Evolutionary conservation across 352 stramenopile species (phyloP), one percentile per base, ranked within the genome.

Genomic region (Phytophthora constricta): DNA sequence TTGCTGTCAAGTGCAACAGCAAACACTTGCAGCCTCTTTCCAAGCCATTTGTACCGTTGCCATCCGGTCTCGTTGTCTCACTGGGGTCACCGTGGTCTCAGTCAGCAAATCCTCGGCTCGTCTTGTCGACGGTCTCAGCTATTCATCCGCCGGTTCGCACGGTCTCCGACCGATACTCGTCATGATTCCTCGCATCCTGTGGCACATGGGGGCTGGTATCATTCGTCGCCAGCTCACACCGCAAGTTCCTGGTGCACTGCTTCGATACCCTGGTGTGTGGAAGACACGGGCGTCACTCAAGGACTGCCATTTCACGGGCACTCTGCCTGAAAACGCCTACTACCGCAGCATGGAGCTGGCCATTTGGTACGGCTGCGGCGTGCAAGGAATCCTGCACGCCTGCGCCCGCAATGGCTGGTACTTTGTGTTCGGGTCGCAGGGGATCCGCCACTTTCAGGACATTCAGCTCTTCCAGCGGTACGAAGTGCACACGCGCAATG

Each of bases 261-360:
- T 91, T 28, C 68, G 77, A 51, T 86, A 83, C 53, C 80, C 83
- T 20, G 75, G 74, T 23, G 69, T 91, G 1, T 91, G 80, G 80
- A 74, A 82, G 48, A 80, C 79, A 33, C 80, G 80, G 42, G 80
- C 82, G 8, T 82, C 79, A 22, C 65, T 91, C 39, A 78, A 72
- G 27, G 83, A 91, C 66, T 89, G 79, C 68, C 77, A 84, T 23
- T 80, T 85, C 66, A 61, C 58, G 23, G 52, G 61, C 58, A 86
- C 77, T 39, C 67, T 92, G 17, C 76, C 70, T 11, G 80, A 92
- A 57, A 86, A 88, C 57, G 80, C 81, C 10, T 92, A 89, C 65
- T 87, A 90, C 45, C 82, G 77, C 46, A 82, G 81, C 49, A 90
- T 92, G 81, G 84, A 92, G 71, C 69, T 89, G 45, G 77, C 84